phyloP scores from a whole-genome alignment of 1,284 basidiomycete genomes.

The Ceratobasidium sp. region DNA sequence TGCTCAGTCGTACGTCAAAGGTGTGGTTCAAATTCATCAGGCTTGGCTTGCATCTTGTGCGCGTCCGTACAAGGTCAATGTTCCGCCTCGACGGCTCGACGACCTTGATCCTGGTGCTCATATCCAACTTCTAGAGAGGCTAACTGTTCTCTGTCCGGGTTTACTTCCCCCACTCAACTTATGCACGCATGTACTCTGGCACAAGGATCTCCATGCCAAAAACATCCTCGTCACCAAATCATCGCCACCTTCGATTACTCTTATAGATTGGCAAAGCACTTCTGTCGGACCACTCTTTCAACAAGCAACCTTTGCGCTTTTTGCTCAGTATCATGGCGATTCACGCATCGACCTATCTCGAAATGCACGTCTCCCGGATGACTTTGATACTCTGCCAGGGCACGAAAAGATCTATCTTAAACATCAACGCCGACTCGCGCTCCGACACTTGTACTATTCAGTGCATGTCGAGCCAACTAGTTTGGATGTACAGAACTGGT shows the following conservation, averaged over 20 bases:
- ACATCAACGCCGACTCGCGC: conserved; percentile 36
- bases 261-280: conserved; percentile 55
- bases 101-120: conserved; percentile 44
- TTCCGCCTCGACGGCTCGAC: conserved; percentile 39
- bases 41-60: conserved; percentile 33
- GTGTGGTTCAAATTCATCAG: conserved; percentile 46
- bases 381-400: conserved; percentile 26
- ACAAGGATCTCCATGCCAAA: conserved; percentile 47
- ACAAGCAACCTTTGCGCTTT: conserved; percentile 42
- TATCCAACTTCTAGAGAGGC: conserved; percentile 28
- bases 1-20: conserved; percentile 1
- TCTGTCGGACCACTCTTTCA: conserved; percentile 51
- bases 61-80: conserved; percentile 25
- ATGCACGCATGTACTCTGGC: conserved; percentile 31
- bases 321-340: conserved; percentile 35
- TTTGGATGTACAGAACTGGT: conserved; percentile 27
- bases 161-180: conserved; percentile 24
- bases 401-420: conserved; percentile 36
- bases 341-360: conserved; percentile 22
- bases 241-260: conserved; percentile 49
- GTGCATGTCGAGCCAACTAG: neutral
- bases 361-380: conserved; percentile 31
- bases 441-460: conserved; percentile 37
- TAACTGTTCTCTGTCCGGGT: conserved; percentile 43
- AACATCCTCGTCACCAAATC: conserved; percentile 52